Conservation (phyloP, 371 early-diverging fungal genomes). For the Circinella umbellata region DNA sequence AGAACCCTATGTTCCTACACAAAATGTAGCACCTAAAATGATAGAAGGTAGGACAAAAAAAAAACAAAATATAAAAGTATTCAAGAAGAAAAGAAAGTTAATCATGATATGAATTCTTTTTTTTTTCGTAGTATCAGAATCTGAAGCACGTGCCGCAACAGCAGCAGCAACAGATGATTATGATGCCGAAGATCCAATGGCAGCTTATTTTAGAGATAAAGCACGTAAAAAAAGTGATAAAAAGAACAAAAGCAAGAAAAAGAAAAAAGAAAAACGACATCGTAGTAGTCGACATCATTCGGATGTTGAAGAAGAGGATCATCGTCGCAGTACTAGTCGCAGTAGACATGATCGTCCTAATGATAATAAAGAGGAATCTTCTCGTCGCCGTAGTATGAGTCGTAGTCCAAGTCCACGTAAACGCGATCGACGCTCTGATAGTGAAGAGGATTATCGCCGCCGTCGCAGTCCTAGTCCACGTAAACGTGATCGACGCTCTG, state of each 20-base stretch:
- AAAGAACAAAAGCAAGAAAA: constrained; percentile 10
- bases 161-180: constrained; percentile 10
- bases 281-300: neutral
- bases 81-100: neutral
- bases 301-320: neutral
- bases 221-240: constrained; percentile 13
- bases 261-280: constrained; percentile 24
- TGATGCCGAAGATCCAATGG: constrained; percentile 28
- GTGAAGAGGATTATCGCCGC: neutral
- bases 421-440: neutral
- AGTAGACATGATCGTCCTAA: no score
- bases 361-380: no score
- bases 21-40: constrained; percentile 71
- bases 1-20: constrained; percentile 77
- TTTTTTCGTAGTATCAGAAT: constrained; percentile 7
- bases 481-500: neutral
- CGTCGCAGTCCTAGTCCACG: no score
- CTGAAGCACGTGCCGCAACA: constrained; percentile 14
- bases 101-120: neutral
- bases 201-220: constrained; percentile 23
- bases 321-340: no score
- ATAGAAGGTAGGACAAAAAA: constrained; percentile 37
- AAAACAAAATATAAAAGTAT: neutral
- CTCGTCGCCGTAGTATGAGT: no score
- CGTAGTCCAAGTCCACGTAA: no score